These are phyloP conservation scores for Neurospora sp. DNA, from an alignment of 495 filamentous ascomycete genomes.

Conservation along the genomic window DNA sequence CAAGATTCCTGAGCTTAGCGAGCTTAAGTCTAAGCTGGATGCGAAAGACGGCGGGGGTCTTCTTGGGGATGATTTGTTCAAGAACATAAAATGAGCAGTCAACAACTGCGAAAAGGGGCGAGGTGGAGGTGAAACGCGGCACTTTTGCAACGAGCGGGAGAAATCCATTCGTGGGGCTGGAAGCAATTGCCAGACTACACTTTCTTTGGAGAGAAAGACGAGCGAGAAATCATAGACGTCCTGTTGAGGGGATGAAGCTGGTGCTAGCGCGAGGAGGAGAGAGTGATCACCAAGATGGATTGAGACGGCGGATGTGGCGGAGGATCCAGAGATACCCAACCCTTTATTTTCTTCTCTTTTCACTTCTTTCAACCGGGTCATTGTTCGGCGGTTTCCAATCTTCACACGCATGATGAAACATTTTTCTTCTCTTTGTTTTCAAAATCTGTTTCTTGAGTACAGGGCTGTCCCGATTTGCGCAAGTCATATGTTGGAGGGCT, in stretches of 20 bases:
- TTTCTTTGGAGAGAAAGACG: neutral
- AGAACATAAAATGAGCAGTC: slow-evolving; percentile 37
- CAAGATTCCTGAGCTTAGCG: slow-evolving; percentile 48
- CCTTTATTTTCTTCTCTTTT: slow-evolving; percentile 9
- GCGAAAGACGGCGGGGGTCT: slow-evolving; percentile 21
- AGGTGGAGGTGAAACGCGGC: neutral
- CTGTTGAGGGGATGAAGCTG: slow-evolving; percentile 3
- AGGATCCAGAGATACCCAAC: slow-evolving; percentile 25
- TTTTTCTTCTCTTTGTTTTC: neutral
- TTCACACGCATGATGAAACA: neutral
- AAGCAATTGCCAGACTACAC: neutral
- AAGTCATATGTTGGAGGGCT: neutral
- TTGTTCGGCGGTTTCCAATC: neutral
- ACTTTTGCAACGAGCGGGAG: no score
- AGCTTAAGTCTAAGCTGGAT: slow-evolving; percentile 37
- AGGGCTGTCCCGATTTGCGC: neutral
- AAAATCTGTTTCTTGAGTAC: neutral
- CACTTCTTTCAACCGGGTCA: neutral
- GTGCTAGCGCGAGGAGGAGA: neutral
- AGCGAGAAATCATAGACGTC: neutral
- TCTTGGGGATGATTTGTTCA: slow-evolving; percentile 50
- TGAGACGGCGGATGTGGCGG: neutral
- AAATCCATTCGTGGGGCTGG: neutral
- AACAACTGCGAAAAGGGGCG: neutral
- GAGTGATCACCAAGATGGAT: neutral